phyloP scores from a whole-genome alignment of 2,329 filamentous ascomycete genomes.

The Arthroderma sp. region DNA sequence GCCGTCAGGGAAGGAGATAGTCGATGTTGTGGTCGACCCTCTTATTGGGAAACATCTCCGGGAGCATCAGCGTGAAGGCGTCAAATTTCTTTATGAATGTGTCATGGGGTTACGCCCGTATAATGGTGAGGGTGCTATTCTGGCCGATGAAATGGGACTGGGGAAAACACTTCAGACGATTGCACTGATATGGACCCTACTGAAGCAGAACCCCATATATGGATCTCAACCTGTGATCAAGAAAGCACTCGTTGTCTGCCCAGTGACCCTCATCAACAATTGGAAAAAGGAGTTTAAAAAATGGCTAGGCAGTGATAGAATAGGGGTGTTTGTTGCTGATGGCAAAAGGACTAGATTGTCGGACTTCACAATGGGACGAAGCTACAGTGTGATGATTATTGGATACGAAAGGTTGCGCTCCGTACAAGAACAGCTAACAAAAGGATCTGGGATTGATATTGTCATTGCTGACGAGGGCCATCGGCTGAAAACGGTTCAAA shows the following conservation, averaged over 20 bases:
- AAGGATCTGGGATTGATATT: constrained; percentile 53
- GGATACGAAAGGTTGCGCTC: constrained; percentile 59
- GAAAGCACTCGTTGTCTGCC: constrained; percentile 62
- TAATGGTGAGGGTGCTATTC: constrained; percentile 55
- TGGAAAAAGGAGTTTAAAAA: constrained; percentile 63
- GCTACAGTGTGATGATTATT: constrained; percentile 60
- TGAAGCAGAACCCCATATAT: constrained; percentile 59
- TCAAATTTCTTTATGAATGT: constrained; percentile 61
- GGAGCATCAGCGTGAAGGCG: constrained; percentile 57
- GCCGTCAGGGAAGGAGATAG: constrained; percentile 51
- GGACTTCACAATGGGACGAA: constrained; percentile 56
- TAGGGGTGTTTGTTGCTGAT: constrained; percentile 56
- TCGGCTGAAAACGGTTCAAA: constrained; percentile 55
- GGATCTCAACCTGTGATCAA: constrained; percentile 49
- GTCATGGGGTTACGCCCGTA: constrained; percentile 59
- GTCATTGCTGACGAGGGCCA: constrained; percentile 60
- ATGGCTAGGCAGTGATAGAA: constrained; percentile 58
- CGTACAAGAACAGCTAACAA: constrained; percentile 53
- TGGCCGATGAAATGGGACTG: constrained; percentile 65
- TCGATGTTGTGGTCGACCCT: constrained; percentile 63
- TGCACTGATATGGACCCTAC: constrained; percentile 55
- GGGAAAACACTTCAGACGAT: constrained; percentile 66
- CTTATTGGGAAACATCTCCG: constrained; percentile 50
- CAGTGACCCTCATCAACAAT: constrained; percentile 59
- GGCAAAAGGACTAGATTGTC: constrained; percentile 49